Conservation (phyloP, 1,284 basidiomycete genomes). For the Ustilago cynodontis region DNA sequence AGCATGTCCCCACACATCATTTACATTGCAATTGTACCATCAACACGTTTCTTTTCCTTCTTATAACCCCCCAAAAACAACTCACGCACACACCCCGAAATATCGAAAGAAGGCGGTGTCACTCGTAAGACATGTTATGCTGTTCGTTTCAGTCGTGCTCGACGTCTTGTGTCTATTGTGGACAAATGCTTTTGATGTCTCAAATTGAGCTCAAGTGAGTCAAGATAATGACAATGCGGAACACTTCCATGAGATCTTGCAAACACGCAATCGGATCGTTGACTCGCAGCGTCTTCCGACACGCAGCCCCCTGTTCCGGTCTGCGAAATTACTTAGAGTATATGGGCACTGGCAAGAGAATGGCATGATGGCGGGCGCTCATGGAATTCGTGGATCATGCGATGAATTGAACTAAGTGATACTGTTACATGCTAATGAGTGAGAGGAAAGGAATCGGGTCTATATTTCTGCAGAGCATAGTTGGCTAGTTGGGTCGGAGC, state of each 20-base stretch:
- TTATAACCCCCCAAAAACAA: slow-evolving; percentile 15
- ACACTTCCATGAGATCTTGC: too few species aligned
- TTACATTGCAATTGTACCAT: slow-evolving; percentile 52
- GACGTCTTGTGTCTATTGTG: background rate
- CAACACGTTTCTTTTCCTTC: slow-evolving; percentile 27
- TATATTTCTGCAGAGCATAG: background rate
- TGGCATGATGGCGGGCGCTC: background rate
- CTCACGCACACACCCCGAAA: slow-evolving; percentile 36
- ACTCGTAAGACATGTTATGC: slow-evolving; percentile 31
- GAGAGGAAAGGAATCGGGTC: background rate
- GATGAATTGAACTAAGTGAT: slow-evolving; percentile 9
- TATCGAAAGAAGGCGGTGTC: slow-evolving; percentile 57
- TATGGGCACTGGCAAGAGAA: too few species aligned
- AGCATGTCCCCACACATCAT: slow-evolving; percentile 19
- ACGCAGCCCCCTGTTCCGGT: too few species aligned
- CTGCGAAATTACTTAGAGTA: too few species aligned
- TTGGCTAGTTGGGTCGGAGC: background rate
- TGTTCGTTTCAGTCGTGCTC: slow-evolving; percentile 14
- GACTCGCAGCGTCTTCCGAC: too few species aligned
- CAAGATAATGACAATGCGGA: background rate
- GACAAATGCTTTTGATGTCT: background rate
- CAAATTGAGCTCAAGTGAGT: background rate
- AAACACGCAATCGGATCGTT: too few species aligned
- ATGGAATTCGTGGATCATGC: background rate
- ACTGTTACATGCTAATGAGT: slow-evolving; percentile 26